Percentiles rank a stretch among this genome's conserved stretches.
Conservation (phyloP, 441 rosid species). For the Populus hybrid region DNA sequence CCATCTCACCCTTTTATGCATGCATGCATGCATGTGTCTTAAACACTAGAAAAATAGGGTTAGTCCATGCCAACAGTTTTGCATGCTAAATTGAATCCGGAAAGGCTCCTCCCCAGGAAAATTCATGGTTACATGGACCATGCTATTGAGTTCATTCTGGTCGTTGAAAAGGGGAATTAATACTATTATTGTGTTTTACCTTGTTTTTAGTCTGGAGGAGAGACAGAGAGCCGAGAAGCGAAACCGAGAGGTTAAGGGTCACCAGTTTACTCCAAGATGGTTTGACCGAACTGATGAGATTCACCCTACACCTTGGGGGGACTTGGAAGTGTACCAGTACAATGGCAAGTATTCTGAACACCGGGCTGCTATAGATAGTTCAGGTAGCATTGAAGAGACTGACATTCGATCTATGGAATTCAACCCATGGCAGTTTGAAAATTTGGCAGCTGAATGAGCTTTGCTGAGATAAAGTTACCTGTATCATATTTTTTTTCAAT, state of each 20-base stretch:
- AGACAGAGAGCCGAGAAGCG: conserved; percentile 92
- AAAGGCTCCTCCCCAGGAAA: not conserved
- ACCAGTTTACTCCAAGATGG: conserved; percentile 76
- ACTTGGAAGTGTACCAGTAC: conserved; percentile 80
- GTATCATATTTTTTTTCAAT: conserved; percentile 18
- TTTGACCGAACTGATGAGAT: conserved; percentile 71
- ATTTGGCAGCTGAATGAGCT: conserved; percentile 43
- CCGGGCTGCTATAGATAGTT: conserved; percentile 51
- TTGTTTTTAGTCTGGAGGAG: conserved; percentile 76
- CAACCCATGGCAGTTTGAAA: conserved; percentile 40
- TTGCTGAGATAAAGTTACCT: not conserved
- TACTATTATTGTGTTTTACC: conserved; percentile 5
- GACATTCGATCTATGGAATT: conserved; percentile 34
- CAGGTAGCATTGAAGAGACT: conserved; percentile 37
- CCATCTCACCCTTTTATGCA: conserved; percentile 19
- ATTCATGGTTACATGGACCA: not conserved
- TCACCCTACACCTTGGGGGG: conserved; percentile 95
- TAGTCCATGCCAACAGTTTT: not conserved
- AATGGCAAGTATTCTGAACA: conserved; percentile 76
- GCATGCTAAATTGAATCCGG: not conserved
- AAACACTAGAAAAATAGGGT: not conserved
- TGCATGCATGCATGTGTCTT: conserved; percentile 2
- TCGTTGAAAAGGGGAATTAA: conserved; percentile 10
- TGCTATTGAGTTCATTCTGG: not conserved
- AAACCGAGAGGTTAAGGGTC: conserved; percentile 66